Evolutionary conservation across 1,284 basidiomycete species (phyloP).

Genomic region (Cryptococcus sp.): DNA sequence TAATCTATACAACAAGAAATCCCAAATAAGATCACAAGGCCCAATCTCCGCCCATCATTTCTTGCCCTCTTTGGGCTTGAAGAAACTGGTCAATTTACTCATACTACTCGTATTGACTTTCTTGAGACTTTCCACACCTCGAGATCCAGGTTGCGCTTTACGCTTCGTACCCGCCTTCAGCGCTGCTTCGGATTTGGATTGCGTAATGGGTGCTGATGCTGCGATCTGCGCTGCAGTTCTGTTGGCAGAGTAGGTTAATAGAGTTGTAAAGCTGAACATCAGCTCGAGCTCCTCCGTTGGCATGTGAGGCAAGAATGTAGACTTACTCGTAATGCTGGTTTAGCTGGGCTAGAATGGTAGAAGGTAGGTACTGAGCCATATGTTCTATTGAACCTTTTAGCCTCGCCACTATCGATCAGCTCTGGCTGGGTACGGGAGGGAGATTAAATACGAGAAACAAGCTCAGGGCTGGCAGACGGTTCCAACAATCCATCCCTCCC

Average conservation of each 20-base stretch:
- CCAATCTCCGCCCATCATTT: slow-evolving; percentile 4
- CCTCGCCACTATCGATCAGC: slow-evolving; percentile 23
- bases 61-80: slow-evolving; percentile 39
- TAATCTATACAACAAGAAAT: not conserved
- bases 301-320: not conserved
- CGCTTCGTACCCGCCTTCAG: slow-evolving; percentile 25
- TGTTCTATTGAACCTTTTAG: slow-evolving; percentile 28
- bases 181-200: not conserved
- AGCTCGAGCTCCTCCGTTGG: not conserved
- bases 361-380: slow-evolving; percentile 29
- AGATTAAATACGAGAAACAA: slow-evolving; percentile 6
- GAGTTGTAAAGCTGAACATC: slow-evolving; percentile 18
- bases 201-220: slow-evolving; percentile 15
- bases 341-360: slow-evolving; percentile 9
- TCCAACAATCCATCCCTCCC: slow-evolving; percentile 33
- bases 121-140: slow-evolving; percentile 34
- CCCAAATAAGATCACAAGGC: not conserved
- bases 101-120: slow-evolving; percentile 44
- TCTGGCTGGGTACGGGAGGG: not conserved
- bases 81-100: slow-evolving; percentile 44
- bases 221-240: slow-evolving; percentile 29
- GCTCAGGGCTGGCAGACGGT: slow-evolving; percentile 9
- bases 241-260: slow-evolving; percentile 28
- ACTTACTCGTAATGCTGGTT: slow-evolving; percentile 24
- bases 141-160: slow-evolving; percentile 18